These are phyloP conservation scores for Neopestalotiopsis clavispora DNA, from an alignment of 2,329 filamentous ascomycete genomes.

Conservation along the genomic window DNA sequence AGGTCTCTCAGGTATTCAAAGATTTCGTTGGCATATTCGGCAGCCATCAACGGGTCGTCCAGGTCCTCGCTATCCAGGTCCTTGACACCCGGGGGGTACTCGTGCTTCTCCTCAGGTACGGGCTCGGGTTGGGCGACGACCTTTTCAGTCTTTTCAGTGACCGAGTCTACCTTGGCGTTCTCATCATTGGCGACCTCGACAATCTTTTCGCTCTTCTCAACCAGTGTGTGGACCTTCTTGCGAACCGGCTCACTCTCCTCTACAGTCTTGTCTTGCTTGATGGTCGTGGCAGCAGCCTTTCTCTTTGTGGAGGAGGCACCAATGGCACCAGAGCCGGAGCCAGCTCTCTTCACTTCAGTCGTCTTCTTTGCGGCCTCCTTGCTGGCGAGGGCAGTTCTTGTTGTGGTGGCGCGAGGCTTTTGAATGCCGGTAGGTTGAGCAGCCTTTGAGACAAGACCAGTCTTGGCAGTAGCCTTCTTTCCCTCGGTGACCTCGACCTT, in stretches of 20 bases:
- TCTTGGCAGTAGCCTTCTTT: conserved; percentile 76
- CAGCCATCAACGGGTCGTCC: conserved; percentile 96
- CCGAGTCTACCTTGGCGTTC: conserved; percentile 33
- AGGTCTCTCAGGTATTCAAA: conserved; percentile 93
- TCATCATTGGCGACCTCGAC: conserved; percentile 42
- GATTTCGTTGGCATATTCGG: conserved; percentile 96
- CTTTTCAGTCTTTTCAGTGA: conserved; percentile 33
- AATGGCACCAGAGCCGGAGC: conserved; percentile 73
- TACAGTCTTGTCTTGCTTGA: conserved; percentile 63
- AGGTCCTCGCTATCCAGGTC: conserved; percentile 86
- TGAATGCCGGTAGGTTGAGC: conserved; percentile 81
- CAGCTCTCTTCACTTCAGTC: conserved; percentile 71
- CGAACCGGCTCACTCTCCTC: conserved; percentile 72
- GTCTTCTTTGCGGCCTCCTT: conserved; percentile 72
- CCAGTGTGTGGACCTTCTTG: conserved; percentile 64
- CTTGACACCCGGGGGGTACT: conserved; percentile 49
- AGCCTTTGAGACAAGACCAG: conserved; percentile 77
- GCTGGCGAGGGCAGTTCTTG: conserved; percentile 64
- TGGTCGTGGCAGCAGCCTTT: conserved; percentile 58
- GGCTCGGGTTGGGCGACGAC: conserved; percentile 30
- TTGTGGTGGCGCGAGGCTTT: conserved; percentile 67
- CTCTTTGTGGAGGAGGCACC: conserved; percentile 70
- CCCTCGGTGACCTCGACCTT: conserved; percentile 74
- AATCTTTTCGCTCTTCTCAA: conserved; percentile 49
- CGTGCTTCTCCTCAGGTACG: conserved; percentile 29